Evolutionary conservation across 192 early-diverging fungal genomes (phyloP), one percentile per base, ranked within the genome.

Genomic region (Phycomyces nitens): DNA sequence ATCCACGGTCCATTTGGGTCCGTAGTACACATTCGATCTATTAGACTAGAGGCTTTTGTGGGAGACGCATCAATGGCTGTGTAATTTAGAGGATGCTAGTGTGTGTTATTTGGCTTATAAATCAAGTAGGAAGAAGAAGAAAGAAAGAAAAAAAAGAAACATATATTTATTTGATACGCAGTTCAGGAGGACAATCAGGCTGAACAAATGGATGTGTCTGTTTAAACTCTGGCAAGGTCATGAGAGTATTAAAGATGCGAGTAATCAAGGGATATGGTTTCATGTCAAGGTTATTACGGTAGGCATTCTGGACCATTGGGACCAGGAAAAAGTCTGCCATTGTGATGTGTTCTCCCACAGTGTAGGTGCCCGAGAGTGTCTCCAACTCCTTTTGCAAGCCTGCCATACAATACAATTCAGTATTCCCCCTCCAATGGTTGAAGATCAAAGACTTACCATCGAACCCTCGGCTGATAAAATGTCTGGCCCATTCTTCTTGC

Each of bases 321-420:
- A 89, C 79, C 34, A 97, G 74, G 61, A 76, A 84, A 47, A 89
- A 71, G 74, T 97, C 95, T 0, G 95, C 95, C 65, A 95, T 69
- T 3, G 92, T 92, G 39, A 97, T 79, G 22, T 81, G 52, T 66
- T 95, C 88, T 22, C 93, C 94, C 34, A 88, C 81, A 60, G 86
- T 90, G 73, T 88, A 97, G 38, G 66, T 78, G 22, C 89, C 92
- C 0, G 88, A 83, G 4, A 83, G 80, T 21, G 73, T 57, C 52
- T 69, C 76, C 15, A 97, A 82, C 65, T 81, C 73, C 34, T 60
- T 75, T 58, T 96, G 93, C 38, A 93, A 74, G 8, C 75, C 83
- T 77, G 52, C 53, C 39, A 40, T 18, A 20, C 34, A 34, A 55
- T 34, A 23, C 9, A n/a, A 40, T n/a, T n/a, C n/a, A n/a, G n/a